These are phyloP conservation scores for Cryptococcus jaspeensis DNA, from an alignment of 1,284 basidiomycete genomes.

Conservation along the genomic window DNA sequence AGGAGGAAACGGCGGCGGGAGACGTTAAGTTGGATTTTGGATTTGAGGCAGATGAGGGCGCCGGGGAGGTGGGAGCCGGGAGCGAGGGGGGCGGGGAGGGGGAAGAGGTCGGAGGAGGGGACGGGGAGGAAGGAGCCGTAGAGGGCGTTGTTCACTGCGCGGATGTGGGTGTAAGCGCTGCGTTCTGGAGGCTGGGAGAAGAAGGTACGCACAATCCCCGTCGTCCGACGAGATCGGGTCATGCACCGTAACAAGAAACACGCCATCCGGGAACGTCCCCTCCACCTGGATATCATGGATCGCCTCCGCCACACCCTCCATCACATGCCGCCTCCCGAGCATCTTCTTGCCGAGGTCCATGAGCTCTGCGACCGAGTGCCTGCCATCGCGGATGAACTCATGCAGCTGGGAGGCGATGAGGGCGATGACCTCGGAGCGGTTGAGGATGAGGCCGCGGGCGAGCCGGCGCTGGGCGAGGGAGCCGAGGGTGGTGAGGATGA, in stretches of 20 bases:
- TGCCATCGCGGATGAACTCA: conserved; percentile 92
- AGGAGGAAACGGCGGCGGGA: conserved; percentile 69
- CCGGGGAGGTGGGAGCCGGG: conserved; percentile 64
- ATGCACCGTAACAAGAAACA: conserved; percentile 92
- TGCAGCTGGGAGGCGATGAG: conserved; percentile 89
- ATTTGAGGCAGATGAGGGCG: conserved; percentile 66
- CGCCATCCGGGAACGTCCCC: conserved; percentile 85
- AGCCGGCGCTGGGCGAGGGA: conserved; percentile 90
- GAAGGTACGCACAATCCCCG: conserved; percentile 59
- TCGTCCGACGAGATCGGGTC: conserved; percentile 83
- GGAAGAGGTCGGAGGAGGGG: conserved; percentile 67
- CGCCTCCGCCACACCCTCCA: conserved; percentile 52
- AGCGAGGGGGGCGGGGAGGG: conserved; percentile 53
- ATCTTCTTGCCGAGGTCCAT: conserved; percentile 90
- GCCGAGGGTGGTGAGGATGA: conserved; percentile 63
- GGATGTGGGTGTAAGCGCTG: neutral
- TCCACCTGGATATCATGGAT: conserved; percentile 87
- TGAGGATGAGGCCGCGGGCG: conserved; percentile 82
- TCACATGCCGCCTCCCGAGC: conserved; percentile 86
- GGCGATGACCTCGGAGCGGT: conserved; percentile 82
- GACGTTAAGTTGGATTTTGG: conserved; percentile 71
- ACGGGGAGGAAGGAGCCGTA: conserved; percentile 90
- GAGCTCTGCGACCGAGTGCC: conserved; percentile 79
- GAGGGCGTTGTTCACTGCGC: conserved; percentile 66
- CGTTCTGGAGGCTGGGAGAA: neutral